phyloP scores from a whole-genome alignment of 495 filamentous ascomycete species.

The Aspergillus bridgeri region DNA sequence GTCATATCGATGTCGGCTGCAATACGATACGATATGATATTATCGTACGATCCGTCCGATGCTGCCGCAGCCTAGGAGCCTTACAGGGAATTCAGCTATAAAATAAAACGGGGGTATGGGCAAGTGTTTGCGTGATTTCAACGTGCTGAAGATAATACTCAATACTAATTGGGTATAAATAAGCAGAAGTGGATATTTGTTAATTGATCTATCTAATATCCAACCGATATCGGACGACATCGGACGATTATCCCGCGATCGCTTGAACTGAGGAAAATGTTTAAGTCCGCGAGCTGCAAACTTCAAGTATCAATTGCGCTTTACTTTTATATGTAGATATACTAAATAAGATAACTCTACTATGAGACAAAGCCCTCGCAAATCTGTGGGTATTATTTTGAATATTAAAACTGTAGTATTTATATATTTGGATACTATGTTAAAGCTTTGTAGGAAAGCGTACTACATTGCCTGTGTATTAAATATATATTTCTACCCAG shows the following conservation, averaged over 20 bases:
- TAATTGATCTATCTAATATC: too few species aligned
- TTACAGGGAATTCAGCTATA: neutral
- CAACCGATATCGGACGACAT: neutral
- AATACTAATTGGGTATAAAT: neutral
- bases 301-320: neutral
- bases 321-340: constrained; percentile 3
- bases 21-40: too few species aligned
- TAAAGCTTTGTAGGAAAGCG: too few species aligned
- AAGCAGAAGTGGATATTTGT: neutral
- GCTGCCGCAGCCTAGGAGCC: too few species aligned
- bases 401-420: neutral
- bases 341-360: neutral
- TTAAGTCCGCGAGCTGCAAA: neutral
- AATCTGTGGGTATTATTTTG: too few species aligned
- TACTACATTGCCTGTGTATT: too few species aligned
- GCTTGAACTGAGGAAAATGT: neutral
- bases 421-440: too few species aligned
- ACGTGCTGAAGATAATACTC: constrained; percentile 1
- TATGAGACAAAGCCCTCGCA: too few species aligned
- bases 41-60: too few species aligned
- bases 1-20: too few species aligned
- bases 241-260: neutral
- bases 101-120: neutral
- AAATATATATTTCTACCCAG: too few species aligned
- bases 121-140: neutral